Evolutionary conservation across 208 protist species (phyloP).

Genomic region (Lotmaria passim): DNA sequence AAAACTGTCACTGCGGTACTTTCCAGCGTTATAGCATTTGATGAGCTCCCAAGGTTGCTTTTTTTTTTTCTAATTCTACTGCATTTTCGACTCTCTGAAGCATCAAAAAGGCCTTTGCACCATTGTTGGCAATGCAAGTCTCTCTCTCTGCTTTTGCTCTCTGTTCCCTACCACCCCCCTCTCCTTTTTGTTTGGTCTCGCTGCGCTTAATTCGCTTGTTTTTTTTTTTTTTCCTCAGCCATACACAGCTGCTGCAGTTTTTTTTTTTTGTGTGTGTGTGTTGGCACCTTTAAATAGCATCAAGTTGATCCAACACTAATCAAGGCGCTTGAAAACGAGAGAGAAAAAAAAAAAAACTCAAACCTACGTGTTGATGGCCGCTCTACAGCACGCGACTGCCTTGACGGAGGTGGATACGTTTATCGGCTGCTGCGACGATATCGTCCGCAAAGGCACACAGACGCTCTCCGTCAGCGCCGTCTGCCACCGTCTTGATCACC

Average conservation of each 20-base stretch:
- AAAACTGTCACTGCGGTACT: too few relatives aligned
- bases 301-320: too few relatives aligned
- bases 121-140: too few relatives aligned
- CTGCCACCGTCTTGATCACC: conserved; percentile 21
- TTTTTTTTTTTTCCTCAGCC: conserved; percentile 31
- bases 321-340: too few relatives aligned
- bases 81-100: too few relatives aligned
- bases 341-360: neutral
- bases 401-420: conserved; percentile 21
- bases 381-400: conserved; percentile 12
- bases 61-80: too few relatives aligned
- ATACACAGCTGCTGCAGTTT: neutral
- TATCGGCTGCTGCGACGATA: conserved; percentile 23
- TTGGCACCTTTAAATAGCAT: too few relatives aligned
- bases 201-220: conserved; percentile 17
- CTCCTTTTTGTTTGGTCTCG: conserved; percentile 19
- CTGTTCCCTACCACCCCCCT: neutral
- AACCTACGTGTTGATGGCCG: conserved; percentile 11
- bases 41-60: too few relatives aligned
- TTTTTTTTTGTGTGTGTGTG: conserved; percentile 2
- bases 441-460: conserved; percentile 22
- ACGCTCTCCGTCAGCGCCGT: conserved; percentile 20
- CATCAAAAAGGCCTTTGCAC: too few relatives aligned
- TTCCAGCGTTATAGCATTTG: too few relatives aligned
- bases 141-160: too few relatives aligned